Base-by-base conservation (phyloP, 108 stramenopile species). In the Cyclotella cryptica region DNA sequence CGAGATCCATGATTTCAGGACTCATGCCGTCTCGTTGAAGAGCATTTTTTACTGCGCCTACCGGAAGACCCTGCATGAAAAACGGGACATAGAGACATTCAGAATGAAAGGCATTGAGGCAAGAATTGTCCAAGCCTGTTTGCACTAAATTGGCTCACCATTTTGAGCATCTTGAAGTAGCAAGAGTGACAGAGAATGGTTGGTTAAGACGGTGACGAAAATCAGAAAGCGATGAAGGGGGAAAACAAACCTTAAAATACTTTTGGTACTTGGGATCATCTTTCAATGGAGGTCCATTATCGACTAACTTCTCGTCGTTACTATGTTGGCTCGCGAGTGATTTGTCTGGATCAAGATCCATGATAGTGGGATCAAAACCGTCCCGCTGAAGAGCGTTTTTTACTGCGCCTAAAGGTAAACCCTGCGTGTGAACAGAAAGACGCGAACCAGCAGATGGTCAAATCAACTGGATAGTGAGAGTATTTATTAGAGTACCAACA, bases 201-300 rank as follows among this genome's bases (percentile, higher is more conserved):
- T 35, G 35, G 10, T 35, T 53, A 46, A n/a, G 26, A 35, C 41
- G 10, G 49, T 7, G n/a, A 9, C 11, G 12, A 13, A 66, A 47
- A 15, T 28, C 5, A 6, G n/a, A 46, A 66, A 35, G 13, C 22
- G 10, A 11, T 13, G 1, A 35, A 47, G 17, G 8, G 53, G 17
- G 49, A 7, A 40, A 69, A 52, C 27, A 29, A 10, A 95, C 91
- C 57, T 87, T 89, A 58, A 87, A 88, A 63, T 89, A 97, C 59
- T 94, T 94, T 17, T 64, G 65, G 68, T 92, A 94, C 26, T 78
- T 80, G 10, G 88, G 89, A 75, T 94, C 94, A 18, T 92, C 89
- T 69, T 93, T 90, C 70, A 95, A 55, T n/a, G 87, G 84, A 44
- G 87, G 87, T 0, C 76, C 90, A 21, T 81, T 65, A 41, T 84